A percentile compares a stretch with the other conserved stretches of the same genome.
Evolutionary conservation across 1,139 yeast species (phyloP).

Genomic region (Yamadazyma dendronema): DNA sequence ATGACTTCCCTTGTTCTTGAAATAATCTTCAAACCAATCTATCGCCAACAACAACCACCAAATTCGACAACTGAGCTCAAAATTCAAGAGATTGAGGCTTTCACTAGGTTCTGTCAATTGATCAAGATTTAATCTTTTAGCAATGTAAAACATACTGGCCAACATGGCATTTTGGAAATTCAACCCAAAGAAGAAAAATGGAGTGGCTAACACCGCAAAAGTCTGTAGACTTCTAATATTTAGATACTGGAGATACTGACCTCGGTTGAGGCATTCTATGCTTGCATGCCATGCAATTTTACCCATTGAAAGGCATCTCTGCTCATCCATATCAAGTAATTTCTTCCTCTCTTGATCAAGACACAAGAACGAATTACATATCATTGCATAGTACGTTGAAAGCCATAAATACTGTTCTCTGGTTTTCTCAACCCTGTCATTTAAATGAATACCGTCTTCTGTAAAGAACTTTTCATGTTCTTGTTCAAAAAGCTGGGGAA

Average conservation of each 20-base stretch:
- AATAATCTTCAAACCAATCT: constrained; percentile 33
- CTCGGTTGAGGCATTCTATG: constrained; percentile 31
- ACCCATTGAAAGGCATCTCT: constrained; percentile 22
- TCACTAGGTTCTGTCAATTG: constrained; percentile 10
- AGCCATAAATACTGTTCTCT: constrained; percentile 25
- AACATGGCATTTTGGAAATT: constrained; percentile 25
- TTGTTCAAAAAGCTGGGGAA: constrained; percentile 12
- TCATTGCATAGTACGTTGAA: constrained; percentile 29
- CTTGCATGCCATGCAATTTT: constrained; percentile 26
- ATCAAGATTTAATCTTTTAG: constrained; percentile 25
- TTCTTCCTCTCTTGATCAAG: constrained; percentile 22
- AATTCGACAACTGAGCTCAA: constrained; percentile 25
- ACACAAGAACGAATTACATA: constrained; percentile 28
- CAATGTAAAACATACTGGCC: constrained; percentile 22
- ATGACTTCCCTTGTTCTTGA: constrained; percentile 18
- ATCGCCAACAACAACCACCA: constrained; percentile 32
- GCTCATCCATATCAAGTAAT: constrained; percentile 19
- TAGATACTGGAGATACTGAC: constrained; percentile 29
- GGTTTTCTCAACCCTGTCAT: constrained; percentile 8
- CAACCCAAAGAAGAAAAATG: constrained; percentile 29
- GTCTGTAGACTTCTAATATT: constrained; percentile 25
- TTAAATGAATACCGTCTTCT: constrained; percentile 9
- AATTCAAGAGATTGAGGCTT: constrained; percentile 15
- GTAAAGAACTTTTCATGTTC: constrained; percentile 16
- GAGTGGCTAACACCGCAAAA: constrained; percentile 25